Conservation (phyloP, 2,329 filamentous ascomycete species). For the Fonsecaea multimorphosa region DNA sequence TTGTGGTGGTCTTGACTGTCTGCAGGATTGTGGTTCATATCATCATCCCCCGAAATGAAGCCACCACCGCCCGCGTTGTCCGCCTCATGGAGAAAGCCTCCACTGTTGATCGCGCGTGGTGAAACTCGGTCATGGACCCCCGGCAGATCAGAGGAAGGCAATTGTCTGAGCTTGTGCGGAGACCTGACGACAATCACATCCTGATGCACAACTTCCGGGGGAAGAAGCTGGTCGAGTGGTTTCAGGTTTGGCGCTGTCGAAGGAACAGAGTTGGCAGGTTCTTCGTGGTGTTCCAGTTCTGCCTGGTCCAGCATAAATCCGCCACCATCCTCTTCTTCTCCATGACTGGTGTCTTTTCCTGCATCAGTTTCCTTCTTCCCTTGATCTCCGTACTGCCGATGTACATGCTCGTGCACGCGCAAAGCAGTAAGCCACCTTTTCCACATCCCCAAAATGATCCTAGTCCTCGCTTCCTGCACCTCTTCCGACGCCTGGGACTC, state of each 20-base stretch:
- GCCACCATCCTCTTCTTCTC: conserved; percentile 44
- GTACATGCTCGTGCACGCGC: conserved; percentile 74
- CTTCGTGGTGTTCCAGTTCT: conserved; percentile 15
- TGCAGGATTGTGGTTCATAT: background rate
- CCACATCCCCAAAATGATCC: conserved; percentile 62
- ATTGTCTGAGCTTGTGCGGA: conserved; percentile 28
- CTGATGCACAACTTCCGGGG: conserved; percentile 31
- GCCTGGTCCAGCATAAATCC: conserved; percentile 48
- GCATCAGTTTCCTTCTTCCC: conserved; percentile 43
- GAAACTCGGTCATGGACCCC: background rate
- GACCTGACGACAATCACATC: conserved; percentile 33
- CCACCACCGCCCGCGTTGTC: conserved; percentile 24
- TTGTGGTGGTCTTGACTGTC: background rate
- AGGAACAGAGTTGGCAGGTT: background rate
- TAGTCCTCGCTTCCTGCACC: conserved; percentile 62
- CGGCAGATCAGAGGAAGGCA: background rate
- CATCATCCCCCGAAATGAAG: conserved; percentile 31
- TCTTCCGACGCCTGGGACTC: conserved; percentile 68
- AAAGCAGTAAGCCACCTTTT: conserved; percentile 67
- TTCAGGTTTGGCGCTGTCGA: conserved; percentile 21
- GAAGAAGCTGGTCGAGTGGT: conserved; percentile 24
- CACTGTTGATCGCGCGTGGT: background rate
- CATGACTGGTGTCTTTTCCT: conserved; percentile 45
- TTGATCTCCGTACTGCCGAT: conserved; percentile 55
- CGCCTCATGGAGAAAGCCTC: background rate